phyloP scores from a whole-genome alignment of 2,329 filamentous ascomycete genomes.

The Monosporascus sp. region DNA sequence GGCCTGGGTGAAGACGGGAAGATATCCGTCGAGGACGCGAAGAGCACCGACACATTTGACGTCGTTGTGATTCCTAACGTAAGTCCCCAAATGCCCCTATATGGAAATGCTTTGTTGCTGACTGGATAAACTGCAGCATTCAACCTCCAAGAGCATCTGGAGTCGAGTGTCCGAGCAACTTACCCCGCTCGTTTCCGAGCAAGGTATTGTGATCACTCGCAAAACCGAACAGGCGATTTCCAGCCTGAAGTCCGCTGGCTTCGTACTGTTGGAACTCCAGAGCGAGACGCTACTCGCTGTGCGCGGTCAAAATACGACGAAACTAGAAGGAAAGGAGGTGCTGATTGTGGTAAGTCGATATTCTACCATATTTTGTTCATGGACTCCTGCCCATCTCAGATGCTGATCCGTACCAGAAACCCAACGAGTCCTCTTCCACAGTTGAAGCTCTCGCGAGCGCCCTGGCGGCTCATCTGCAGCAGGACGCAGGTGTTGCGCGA shows the following conservation, averaged over 20 bases:
- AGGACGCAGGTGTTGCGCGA: no score
- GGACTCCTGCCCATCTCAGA: no score
- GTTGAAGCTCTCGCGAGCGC: neutral
- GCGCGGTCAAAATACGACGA: no score
- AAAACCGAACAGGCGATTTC: neutral
- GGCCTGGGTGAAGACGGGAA: neutral
- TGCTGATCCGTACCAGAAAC: no score
- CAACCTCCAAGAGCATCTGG: no score
- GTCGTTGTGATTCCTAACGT: constrained; percentile 4
- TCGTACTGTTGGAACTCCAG: neutral
- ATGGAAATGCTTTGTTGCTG: no score
- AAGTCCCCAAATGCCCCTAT: no score
- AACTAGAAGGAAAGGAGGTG: neutral
- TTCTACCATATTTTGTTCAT: no score
- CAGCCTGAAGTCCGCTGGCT: neutral
- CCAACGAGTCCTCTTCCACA: neutral
- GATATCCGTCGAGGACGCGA: neutral
- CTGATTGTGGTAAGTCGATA: constrained; percentile 6
- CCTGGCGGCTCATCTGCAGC: no score
- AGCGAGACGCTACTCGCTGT: neutral
- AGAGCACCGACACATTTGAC: constrained; percentile 6
- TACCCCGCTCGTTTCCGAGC: neutral
- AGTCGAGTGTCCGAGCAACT: neutral
- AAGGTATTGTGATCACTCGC: constrained; percentile 1
- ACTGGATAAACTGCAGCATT: no score